phyloP scores from a whole-genome alignment of 1,139 yeast genomes.

The Citeromyces siamensis region DNA sequence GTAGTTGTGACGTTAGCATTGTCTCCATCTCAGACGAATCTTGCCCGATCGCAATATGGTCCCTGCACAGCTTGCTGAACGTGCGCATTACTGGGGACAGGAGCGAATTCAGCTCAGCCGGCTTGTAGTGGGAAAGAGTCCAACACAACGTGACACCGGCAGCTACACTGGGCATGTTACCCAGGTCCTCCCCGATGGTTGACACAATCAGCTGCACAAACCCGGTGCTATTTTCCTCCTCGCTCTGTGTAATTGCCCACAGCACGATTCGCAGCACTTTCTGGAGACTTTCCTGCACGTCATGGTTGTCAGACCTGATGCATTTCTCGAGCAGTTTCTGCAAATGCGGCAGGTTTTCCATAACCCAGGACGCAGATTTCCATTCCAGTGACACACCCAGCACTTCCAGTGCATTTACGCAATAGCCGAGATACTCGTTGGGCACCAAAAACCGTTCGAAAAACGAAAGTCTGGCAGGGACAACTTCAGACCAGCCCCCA shows the following conservation, averaged over 20 bases:
- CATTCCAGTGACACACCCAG: conserved; percentile 76
- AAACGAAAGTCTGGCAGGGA: conserved; percentile 67
- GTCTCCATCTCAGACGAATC: conserved; percentile 48
- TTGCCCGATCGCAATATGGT: conserved; percentile 52
- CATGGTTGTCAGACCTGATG: conserved; percentile 72
- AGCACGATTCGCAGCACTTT: conserved; percentile 58
- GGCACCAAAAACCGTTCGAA: conserved; percentile 80
- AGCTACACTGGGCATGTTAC: conserved; percentile 71
- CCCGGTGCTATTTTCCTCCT: conserved; percentile 44
- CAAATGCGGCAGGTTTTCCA: conserved; percentile 52
- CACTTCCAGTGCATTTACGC: conserved; percentile 86
- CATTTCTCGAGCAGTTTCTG: conserved; percentile 74
- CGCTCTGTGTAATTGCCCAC: conserved; percentile 40
- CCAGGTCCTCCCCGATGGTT: conserved; percentile 75
- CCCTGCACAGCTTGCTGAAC: conserved; percentile 79
- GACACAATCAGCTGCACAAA: conserved; percentile 52
- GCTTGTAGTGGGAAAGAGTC: conserved; percentile 67
- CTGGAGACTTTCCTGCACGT: conserved; percentile 71
- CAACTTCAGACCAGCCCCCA: conserved; percentile 68
- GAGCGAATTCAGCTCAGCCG: conserved; percentile 61
- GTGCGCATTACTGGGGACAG: conserved; percentile 75
- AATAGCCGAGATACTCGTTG: conserved; percentile 65
- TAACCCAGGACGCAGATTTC: conserved; percentile 67
- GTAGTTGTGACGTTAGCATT: conserved; percentile 60
- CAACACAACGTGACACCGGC: conserved; percentile 86